A percentile compares a stretch with the other conserved stretches of the same genome.
These are phyloP conservation scores for Porphyridium purpureum DNA, from an alignment of 23 red algal genomes.

Conservation along the genomic window DNA sequence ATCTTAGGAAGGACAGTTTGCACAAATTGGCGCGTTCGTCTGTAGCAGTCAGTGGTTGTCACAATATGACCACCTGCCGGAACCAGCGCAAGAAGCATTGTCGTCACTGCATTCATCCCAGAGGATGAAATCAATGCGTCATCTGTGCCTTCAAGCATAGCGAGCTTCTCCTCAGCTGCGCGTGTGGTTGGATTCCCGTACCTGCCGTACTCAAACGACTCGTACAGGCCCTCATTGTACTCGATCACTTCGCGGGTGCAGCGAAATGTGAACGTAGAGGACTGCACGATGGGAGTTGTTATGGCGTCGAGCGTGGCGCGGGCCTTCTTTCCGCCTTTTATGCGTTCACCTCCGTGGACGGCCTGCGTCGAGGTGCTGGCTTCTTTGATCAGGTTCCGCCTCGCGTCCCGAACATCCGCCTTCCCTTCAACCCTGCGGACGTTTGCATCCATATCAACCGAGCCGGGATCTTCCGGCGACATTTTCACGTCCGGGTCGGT, in stretches of 20 bases:
- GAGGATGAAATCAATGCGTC: constrained; percentile 76
- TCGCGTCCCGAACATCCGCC: constrained; percentile 1
- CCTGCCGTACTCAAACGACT: constrained; percentile 90
- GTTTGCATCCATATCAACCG: constrained; percentile 25
- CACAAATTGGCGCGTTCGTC: constrained; percentile 92
- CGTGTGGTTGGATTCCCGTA: constrained; percentile 93
- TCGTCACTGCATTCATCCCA: constrained; percentile 96
- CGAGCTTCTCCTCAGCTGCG: constrained; percentile 89
- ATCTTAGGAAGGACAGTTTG: constrained; percentile 74
- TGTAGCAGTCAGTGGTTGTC: constrained; percentile 94
- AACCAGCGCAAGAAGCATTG: constrained; percentile 85
- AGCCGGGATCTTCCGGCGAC: too few species aligned
- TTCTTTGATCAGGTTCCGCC: constrained; percentile 1
- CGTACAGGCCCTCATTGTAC: constrained; percentile 82
- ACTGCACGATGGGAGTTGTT: constrained; percentile 74
- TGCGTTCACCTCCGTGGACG: constrained; percentile 88
- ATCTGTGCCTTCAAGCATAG: constrained; percentile 59
- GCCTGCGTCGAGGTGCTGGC: constrained; percentile 64
- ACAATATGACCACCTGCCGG: constrained; percentile 63
- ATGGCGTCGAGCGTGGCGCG: constrained; percentile 68
- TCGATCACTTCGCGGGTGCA: constrained; percentile 71
- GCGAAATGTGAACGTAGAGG: constrained; percentile 87
- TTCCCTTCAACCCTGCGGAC: too few species aligned
- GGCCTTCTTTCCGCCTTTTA: constrained; percentile 54
- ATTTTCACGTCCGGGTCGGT: too few species aligned